phyloP scores from a whole-genome alignment of 768 basidiomycete genomes.

The Crucibulum laeve region DNA sequence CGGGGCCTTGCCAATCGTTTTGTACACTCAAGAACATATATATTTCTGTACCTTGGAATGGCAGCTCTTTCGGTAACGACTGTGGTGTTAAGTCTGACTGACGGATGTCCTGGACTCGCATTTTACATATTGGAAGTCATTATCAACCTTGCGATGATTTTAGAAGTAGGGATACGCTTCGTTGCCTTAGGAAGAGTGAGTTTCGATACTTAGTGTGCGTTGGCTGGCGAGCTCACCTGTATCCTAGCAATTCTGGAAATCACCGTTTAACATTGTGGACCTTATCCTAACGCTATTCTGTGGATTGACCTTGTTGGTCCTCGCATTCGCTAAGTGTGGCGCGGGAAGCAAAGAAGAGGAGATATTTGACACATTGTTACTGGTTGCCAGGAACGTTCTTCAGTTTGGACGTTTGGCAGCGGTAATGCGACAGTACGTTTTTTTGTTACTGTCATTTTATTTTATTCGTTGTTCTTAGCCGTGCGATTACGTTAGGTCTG shows the following conservation, averaged over 20 bases:
- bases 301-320: slow-evolving; percentile 80
- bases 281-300: slow-evolving; percentile 88
- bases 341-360: slow-evolving; percentile 88
- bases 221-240: slow-evolving; percentile 2
- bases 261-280: slow-evolving; percentile 89
- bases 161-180: slow-evolving; percentile 89
- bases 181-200: slow-evolving; percentile 90
- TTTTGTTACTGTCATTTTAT: slow-evolving; percentile 7
- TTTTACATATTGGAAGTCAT: slow-evolving; percentile 90
- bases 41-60: slow-evolving; percentile 86
- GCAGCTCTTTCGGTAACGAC: slow-evolving; percentile 84
- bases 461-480: slow-evolving; percentile 7
- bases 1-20: slow-evolving; percentile 87
- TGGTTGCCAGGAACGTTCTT: slow-evolving; percentile 89
- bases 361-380: slow-evolving; percentile 85
- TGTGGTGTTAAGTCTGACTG: slow-evolving; percentile 74
- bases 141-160: slow-evolving; percentile 88
- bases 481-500: slow-evolving; percentile 51
- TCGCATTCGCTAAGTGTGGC: slow-evolving; percentile 85
- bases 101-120: slow-evolving; percentile 81
- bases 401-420: slow-evolving; percentile 90
- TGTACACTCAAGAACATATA: slow-evolving; percentile 84
- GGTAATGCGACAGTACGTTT: slow-evolving; percentile 87
- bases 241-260: slow-evolving; percentile 90
- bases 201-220: neutral